Evolutionary conservation across 1,284 basidiomycete genomes (phyloP).

Genomic region (Taiwanofungus camphoratus): DNA sequence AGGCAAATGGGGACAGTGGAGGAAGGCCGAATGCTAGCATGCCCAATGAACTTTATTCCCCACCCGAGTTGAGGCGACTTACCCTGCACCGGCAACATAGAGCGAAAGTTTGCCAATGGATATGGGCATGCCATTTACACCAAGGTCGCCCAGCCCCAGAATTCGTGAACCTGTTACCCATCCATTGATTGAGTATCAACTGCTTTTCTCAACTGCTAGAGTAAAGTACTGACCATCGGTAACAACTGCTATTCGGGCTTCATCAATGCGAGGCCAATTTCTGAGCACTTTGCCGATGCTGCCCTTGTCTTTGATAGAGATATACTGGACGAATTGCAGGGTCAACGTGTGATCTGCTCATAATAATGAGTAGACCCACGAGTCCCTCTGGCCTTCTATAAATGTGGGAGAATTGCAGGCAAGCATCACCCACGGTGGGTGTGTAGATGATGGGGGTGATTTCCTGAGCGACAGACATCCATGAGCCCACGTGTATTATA

Average conservation of each 20-base stretch:
- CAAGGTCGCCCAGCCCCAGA: constrained; percentile 88
- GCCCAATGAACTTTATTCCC: neutral
- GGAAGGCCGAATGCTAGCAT: constrained; percentile 70
- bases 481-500: neutral
- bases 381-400: constrained; percentile 78
- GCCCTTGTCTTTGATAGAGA: constrained; percentile 86
- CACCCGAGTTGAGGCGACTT: constrained; percentile 16
- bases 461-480: constrained; percentile 34
- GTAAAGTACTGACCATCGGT: constrained; percentile 72
- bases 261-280: constrained; percentile 72
- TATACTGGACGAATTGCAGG: constrained; percentile 44
- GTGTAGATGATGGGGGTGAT: constrained; percentile 89
- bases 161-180: constrained; percentile 69
- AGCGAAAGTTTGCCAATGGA: constrained; percentile 90
- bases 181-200: no score
- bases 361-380: constrained; percentile 35
- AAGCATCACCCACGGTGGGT: constrained; percentile 88
- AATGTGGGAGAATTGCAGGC: constrained; percentile 79
- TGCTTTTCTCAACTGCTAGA: no score
- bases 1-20: constrained; percentile 85
- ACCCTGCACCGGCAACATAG: constrained; percentile 87
- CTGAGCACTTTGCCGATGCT: constrained; percentile 63
- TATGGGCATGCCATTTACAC: constrained; percentile 88
- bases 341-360: constrained; percentile 13
- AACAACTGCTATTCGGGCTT: constrained; percentile 80